phyloP scores from a whole-genome alignment of 2,329 filamentous ascomycete genomes.

The Ceratocystis albifundus region DNA sequence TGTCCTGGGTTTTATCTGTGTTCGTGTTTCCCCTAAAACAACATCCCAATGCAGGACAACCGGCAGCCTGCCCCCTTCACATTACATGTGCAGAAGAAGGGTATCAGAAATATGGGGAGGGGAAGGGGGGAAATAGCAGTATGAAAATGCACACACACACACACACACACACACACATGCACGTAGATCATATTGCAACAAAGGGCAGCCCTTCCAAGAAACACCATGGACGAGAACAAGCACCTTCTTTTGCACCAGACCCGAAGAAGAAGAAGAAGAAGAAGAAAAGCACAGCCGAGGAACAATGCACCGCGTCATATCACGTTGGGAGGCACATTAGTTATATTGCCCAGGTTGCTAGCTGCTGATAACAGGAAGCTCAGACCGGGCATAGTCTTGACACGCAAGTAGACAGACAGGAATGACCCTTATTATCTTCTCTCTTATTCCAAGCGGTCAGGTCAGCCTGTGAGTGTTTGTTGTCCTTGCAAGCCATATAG shows the following conservation, averaged over 20 bases:
- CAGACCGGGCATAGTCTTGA: background rate
- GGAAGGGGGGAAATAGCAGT: background rate
- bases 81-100: background rate
- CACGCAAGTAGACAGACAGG: background rate
- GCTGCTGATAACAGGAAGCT: background rate
- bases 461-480: background rate
- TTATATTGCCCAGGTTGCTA: background rate
- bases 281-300: background rate
- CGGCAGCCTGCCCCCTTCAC: background rate
- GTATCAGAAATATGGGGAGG: background rate
- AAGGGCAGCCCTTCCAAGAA: too few species aligned
- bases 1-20: background rate
- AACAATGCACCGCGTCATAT: background rate
- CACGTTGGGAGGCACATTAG: background rate
- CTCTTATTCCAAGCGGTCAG: background rate
- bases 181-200: background rate
- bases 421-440: background rate
- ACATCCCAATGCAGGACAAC: background rate
- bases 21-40: background rate
- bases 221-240: background rate
- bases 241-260: background rate
- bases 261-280: too few species aligned
- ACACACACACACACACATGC: too few species aligned
- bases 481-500: background rate
- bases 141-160: too few species aligned